These are phyloP conservation scores for Periconia sp. DNA, from an alignment of 2,329 filamentous ascomycete genomes.

Conservation along the genomic window DNA sequence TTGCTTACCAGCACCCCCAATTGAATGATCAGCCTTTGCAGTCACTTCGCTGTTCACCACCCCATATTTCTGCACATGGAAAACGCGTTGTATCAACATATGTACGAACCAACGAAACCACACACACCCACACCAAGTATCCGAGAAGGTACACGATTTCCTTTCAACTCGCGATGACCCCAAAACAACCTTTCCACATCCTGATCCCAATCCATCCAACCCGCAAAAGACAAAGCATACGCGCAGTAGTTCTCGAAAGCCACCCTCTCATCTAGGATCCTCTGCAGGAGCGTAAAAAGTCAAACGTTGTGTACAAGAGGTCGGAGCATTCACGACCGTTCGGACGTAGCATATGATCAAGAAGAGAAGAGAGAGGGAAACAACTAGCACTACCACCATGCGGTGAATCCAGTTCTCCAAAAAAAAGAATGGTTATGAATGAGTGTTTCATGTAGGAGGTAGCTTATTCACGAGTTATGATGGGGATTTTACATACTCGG, in stretches of 20 bases:
- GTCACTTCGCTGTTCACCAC: slow-evolving; percentile 14
- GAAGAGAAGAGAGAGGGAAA: slow-evolving; percentile 44
- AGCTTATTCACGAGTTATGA: too few relatives aligned
- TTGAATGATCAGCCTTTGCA: not conserved
- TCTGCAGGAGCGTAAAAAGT: slow-evolving; percentile 41
- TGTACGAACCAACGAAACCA: slow-evolving; percentile 61
- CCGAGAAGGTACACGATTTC: slow-evolving; percentile 56
- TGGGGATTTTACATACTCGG: too few relatives aligned
- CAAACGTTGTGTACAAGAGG: slow-evolving; percentile 52
- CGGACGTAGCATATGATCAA: slow-evolving; percentile 54
- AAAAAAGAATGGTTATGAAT: not conserved
- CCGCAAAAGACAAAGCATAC: slow-evolving; percentile 18
- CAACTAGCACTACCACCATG: not conserved
- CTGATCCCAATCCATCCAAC: slow-evolving; percentile 61
- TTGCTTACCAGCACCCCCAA: too few relatives aligned
- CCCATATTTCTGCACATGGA: slow-evolving; percentile 44
- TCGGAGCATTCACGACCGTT: slow-evolving; percentile 47
- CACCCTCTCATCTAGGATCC: slow-evolving; percentile 3
- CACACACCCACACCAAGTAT: slow-evolving; percentile 59
- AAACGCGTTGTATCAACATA: too few relatives aligned
- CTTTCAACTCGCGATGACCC: slow-evolving; percentile 54
- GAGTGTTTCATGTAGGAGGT: too few relatives aligned
- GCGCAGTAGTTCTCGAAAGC: slow-evolving; percentile 15
- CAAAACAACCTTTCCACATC: slow-evolving; percentile 57
- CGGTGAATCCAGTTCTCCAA: not conserved